Base-by-base conservation (phyloP, 345 rosid species). In the Ceriops decandra region DNA sequence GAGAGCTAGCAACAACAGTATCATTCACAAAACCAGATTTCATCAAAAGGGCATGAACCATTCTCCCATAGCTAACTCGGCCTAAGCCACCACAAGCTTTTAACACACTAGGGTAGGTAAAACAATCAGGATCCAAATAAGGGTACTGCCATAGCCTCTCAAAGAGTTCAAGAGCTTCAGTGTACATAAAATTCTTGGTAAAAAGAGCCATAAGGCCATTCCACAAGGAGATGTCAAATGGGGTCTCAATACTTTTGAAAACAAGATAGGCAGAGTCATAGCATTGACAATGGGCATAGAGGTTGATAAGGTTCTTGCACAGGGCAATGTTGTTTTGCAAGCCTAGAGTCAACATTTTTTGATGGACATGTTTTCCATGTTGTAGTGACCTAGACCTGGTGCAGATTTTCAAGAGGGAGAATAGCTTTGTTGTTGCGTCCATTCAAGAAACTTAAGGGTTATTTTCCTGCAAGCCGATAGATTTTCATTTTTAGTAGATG, bases 51-150 rank as follows among this genome's bases (percentile, higher is more conserved):
- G 81, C 20, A 74, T 91, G 97, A 5, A 83, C 47, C 76, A 74
- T 67, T 72, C 71, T 68, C n/a, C 97, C 97, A 60, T 35, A 73
- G 11, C 58, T 67, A 63, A 77, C 75, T 58, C 77, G 74, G 6
- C 86, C 83, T 68, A 85, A 63, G 31, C 72, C 88, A 68, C 85
- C 90, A 57, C 81, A 91, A 9, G 90, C 83, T 80, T 89, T 87
- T 7, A 86, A 68, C 69, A 86, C 82, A 57, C 84, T 77, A 3
- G 92, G 97, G 81, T 83, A 89, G 15, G 88, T 85, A 67, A 72
- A 91, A 61, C 74, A 65, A 68, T 89, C 86, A 31, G 95, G 80
- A 9, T 80, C 82, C 68, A 84, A 75, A 67, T 38, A 33, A 52
- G 85, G 75, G 74, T 64, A 31, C 59, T 52, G 63, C 72, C 79